Evolutionary conservation across 2,329 filamentous ascomycete species (phyloP).

Genomic region (Aspergillus chevalieri): DNA sequence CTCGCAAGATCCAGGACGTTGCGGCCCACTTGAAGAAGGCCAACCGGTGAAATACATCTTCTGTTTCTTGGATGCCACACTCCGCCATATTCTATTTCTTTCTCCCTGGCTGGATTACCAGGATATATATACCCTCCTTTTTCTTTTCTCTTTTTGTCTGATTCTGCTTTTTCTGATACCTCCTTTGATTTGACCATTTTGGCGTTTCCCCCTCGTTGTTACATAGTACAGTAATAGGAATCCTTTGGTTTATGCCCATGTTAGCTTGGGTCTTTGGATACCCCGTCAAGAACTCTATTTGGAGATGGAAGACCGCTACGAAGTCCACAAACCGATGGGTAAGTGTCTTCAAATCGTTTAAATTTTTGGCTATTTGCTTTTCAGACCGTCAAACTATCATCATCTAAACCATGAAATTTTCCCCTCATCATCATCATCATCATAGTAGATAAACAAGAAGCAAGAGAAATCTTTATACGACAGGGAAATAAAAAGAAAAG

Average conservation of each 20-base stretch:
- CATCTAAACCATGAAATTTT: not conserved
- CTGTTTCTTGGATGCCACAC: conserved; percentile 9
- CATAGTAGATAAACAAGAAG: not conserved
- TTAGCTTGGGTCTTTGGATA: too few species aligned
- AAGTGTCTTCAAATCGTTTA: not conserved
- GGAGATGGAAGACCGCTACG: too few species aligned
- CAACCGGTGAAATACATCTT: conserved; percentile 21
- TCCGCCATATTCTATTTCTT: too few species aligned
- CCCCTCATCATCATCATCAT: not conserved
- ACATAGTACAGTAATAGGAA: not conserved
- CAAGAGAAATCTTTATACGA: conserved; percentile 1
- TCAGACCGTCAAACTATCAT: not conserved
- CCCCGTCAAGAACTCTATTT: too few species aligned
- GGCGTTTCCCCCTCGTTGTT: not conserved
- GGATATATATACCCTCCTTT: too few species aligned
- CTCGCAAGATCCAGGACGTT: conserved; percentile 69
- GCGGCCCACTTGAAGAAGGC: conserved; percentile 44
- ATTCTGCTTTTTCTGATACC: conserved; percentile 3
- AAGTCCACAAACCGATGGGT: not conserved
- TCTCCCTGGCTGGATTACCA: too few species aligned
- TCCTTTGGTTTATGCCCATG: too few species aligned
- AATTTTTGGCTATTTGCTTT: not conserved
- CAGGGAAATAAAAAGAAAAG: conserved; percentile 16
- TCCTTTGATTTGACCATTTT: not conserved
- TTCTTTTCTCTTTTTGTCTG: not conserved